Evolutionary conservation across 306 rosid genomes (phyloP).

Genomic region (Vachellia collinsii): DNA sequence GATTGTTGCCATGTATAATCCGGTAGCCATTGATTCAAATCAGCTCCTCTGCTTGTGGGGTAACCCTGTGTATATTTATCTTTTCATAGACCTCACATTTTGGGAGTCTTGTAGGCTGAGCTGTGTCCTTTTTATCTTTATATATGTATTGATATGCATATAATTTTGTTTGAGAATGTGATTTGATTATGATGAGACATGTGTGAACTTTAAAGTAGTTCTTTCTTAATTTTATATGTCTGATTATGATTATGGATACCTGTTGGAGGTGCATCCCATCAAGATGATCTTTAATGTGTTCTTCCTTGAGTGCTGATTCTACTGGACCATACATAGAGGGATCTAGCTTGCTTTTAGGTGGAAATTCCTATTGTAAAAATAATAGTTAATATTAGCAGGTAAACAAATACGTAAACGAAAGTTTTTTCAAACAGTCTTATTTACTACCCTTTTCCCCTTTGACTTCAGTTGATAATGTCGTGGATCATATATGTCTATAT

Average conservation of each 20-base stretch:
- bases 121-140: too few relatives aligned
- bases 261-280: conserved; percentile 54
- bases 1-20: too few relatives aligned
- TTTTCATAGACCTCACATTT: too few relatives aligned
- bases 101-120: too few relatives aligned
- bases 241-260: conserved; percentile 22
- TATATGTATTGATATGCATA: too few relatives aligned
- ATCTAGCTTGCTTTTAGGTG: conserved; percentile 57
- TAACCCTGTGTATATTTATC: too few relatives aligned
- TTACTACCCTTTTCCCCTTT: too few relatives aligned
- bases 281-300: conserved; percentile 50
- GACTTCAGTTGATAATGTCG: neutral
- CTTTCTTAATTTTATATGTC: too few relatives aligned
- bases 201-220: neutral
- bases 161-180: too few relatives aligned
- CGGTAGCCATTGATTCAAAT: too few relatives aligned
- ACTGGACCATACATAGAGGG: conserved; percentile 51
- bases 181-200: too few relatives aligned
- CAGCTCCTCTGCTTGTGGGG: too few relatives aligned
- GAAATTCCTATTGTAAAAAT: conserved; percentile 41
- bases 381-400: neutral
- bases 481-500: neutral
- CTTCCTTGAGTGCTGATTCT: conserved; percentile 55
- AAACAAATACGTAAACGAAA: neutral
- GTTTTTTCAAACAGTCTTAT: neutral